Conservation (phyloP, 331 rosid species). For the Acacia pycnantha region DNA sequence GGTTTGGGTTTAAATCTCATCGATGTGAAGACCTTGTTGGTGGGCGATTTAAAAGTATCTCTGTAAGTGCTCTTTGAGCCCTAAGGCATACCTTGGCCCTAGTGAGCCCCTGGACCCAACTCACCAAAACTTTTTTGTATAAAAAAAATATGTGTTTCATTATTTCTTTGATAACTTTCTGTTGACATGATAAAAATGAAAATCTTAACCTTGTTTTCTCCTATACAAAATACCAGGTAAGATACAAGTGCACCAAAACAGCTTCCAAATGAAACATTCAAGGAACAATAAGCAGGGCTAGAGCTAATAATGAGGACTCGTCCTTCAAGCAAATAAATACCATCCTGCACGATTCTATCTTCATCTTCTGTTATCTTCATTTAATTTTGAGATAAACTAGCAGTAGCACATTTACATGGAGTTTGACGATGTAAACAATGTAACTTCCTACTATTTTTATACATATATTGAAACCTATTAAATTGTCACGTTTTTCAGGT, state of each 20-base stretch:
- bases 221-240: not conserved
- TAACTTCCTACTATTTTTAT: not conserved
- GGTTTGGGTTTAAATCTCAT: too few relatives aligned
- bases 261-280: not conserved
- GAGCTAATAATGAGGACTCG: not conserved
- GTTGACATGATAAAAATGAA: not conserved
- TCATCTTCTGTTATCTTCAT: not conserved
- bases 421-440: not conserved
- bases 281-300: slow-evolving; percentile 9
- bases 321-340: slow-evolving; percentile 1
- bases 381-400: not conserved
- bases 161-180: not conserved
- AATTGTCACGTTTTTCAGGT: not conserved
- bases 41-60: too few relatives aligned
- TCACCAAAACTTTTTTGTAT: not conserved
- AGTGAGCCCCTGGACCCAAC: too few relatives aligned
- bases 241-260: not conserved
- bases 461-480: not conserved
- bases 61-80: too few relatives aligned
- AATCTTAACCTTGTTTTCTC: not conserved
- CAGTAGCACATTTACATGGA: not conserved
- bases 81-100: too few relatives aligned
- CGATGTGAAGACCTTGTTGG: too few relatives aligned
- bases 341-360: not conserved
- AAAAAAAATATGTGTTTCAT: not conserved